Conservation (phyloP, 2,329 filamentous ascomycete genomes). For the Chrysoporthe deuterocubensis region DNA sequence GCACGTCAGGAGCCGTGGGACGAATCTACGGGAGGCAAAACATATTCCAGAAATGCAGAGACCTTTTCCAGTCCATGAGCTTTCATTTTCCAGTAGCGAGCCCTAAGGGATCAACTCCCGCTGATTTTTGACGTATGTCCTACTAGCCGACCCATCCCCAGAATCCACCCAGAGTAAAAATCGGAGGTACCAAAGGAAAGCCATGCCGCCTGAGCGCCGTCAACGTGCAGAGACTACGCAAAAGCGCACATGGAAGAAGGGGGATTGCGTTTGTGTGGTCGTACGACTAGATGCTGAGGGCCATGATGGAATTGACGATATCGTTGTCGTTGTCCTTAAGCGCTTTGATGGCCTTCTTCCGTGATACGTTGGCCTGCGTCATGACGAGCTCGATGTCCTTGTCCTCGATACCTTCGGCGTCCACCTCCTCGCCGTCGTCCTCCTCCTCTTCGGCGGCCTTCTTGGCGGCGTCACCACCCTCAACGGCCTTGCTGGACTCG, state of each 20-base stretch:
- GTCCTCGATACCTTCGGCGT: constrained; percentile 91
- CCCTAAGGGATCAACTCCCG: constrained; percentile 13
- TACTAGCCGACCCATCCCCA: constrained; percentile 15
- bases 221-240: not conserved
- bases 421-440: constrained; percentile 94
- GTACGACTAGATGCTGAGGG: constrained; percentile 73
- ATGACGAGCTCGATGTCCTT: constrained; percentile 99
- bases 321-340: constrained; percentile 99
- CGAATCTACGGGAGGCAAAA: not conserved
- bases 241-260: constrained; percentile 1
- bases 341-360: constrained; percentile 98
- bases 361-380: constrained; percentile 93
- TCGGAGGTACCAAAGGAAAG: constrained; percentile 21
- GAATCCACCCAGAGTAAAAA: constrained; percentile 19
- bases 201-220: constrained; percentile 1
- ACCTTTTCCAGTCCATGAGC: constrained; percentile 21
- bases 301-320: constrained; percentile 99
- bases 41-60: constrained; percentile 11
- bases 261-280: constrained; percentile 1
- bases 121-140: constrained; percentile 23
- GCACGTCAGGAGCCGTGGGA: constrained; percentile 1
- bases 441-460: constrained; percentile 84
- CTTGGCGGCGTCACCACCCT: constrained; percentile 56
- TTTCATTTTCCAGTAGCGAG: constrained; percentile 24
- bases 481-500: constrained; percentile 66